phyloP scores from a whole-genome alignment of 2,329 filamentous ascomycete species.

The Epichloe sibirici region DNA sequence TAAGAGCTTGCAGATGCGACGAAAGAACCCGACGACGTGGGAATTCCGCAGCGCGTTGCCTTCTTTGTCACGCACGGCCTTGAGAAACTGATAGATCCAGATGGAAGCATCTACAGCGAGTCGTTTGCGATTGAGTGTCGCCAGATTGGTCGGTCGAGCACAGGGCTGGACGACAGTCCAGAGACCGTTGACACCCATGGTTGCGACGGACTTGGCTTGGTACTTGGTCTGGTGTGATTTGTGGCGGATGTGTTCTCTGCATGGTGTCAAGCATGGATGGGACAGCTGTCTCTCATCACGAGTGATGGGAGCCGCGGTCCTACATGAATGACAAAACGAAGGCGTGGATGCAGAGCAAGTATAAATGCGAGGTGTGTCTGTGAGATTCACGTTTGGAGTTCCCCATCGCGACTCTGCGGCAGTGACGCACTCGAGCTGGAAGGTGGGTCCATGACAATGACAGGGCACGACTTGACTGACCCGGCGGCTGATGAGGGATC shows the following conservation, averaged over 20 bases:
- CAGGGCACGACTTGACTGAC: too few relatives aligned
- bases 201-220: background rate
- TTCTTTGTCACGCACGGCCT: slow-evolving; percentile 96
- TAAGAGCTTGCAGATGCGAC: slow-evolving; percentile 91
- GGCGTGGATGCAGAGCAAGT: background rate
- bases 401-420: background rate
- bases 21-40: slow-evolving; percentile 95
- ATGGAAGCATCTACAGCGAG: slow-evolving; percentile 96
- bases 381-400: background rate
- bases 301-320: background rate
- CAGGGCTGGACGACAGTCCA: slow-evolving; percentile 95
- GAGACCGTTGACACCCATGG: slow-evolving; percentile 94
- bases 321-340: background rate
- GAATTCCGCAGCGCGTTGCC: slow-evolving; percentile 93
- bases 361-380: background rate
- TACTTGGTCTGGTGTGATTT: background rate
- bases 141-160: slow-evolving; percentile 88
- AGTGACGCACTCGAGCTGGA: slow-evolving; percentile 1
- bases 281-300: background rate
- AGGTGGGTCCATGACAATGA: background rate
- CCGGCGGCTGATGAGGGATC: too few relatives aligned
- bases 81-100: slow-evolving; percentile 99
- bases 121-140: slow-evolving; percentile 89
- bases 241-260: background rate
- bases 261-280: background rate